Conservation (phyloP, 257 asterid species). For the Ballota nigra region DNA sequence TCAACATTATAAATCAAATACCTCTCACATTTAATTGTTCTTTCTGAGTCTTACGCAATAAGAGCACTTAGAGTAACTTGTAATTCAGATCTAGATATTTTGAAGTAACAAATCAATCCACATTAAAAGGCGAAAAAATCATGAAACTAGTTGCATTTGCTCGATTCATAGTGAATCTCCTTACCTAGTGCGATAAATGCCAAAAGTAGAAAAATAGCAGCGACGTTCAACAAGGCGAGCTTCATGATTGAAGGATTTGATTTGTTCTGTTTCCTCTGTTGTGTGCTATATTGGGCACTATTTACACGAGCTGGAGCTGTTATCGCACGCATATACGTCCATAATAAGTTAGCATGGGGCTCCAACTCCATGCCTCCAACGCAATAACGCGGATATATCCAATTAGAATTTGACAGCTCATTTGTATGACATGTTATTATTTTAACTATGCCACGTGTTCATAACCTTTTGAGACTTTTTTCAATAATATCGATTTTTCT, state of each 20-base stretch:
- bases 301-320: conserved; percentile 15
- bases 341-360: conserved; percentile 17
- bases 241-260: conserved; percentile 37
- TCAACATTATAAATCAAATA: neutral
- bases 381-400: conserved; percentile 34
- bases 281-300: neutral
- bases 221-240: conserved; percentile 31
- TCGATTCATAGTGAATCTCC: neutral
- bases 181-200: conserved; percentile 53
- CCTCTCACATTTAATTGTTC: neutral
- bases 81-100: conserved; percentile 16
- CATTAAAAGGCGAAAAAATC: neutral
- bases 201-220: conserved; percentile 35
- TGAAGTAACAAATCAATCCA: neutral
- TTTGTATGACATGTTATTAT: conserved; percentile 4
- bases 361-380: conserved; percentile 39
- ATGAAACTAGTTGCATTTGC: neutral
- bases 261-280: neutral
- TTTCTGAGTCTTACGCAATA: neutral
- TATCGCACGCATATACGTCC: conserved; percentile 10
- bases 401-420: conserved; percentile 48
- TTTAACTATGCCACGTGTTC: conserved; percentile 14
- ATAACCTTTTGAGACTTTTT: no score
- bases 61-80: neutral
- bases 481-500: no score